Base-by-base conservation (phyloP, 305 asterid genomes). In the Rubia occidens region DNA sequence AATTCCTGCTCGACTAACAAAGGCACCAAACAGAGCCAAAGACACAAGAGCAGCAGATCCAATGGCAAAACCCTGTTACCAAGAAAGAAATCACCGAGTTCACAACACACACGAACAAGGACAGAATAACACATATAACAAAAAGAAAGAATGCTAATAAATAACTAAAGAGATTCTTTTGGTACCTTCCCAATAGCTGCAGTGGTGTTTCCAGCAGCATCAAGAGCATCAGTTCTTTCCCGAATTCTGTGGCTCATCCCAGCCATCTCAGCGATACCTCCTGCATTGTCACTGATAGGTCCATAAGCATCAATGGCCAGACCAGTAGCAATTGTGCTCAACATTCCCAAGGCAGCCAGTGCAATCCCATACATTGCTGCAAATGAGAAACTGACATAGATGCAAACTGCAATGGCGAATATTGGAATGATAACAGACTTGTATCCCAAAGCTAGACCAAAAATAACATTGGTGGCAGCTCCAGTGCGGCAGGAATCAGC, bases 251-350 rank as follows among this genome's bases (percentile, higher is more conserved):
- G 96, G 77, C 91, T 89, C 97, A 91, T 91, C 26, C 95, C 97
- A 29, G 97, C 97, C 97, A 91, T 91, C 88, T 91, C 97, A 68
- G 97, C 97, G 14, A 91, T 91, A 54, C 96, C 97, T 62, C 97
- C 97, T 64, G 97, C 97, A 72, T 91, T 91, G 70, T 89, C 97
- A 78, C 97, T 91, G 79, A 91, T 91, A 51, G 97, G 97, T 15
- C 97, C 97, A 77, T 91, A 91, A 63, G 97, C 97, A 79, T 91
- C 97, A 60, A 91, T 91, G 11, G 97, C 96, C 77, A 91, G 73
- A 3, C 95, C 97, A 69, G 96, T 89, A 55, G 96, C 96, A 58
- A 87, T 89, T 2, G 96, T 89, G 81, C 95, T 89, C 64, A 89
- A 75, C 96, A 89, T 89, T 65, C 96, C 96, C 59, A 89, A 80